These are phyloP conservation scores for Starmerella tilneyi DNA, from an alignment of 805 yeast species.

Conservation along the genomic window DNA sequence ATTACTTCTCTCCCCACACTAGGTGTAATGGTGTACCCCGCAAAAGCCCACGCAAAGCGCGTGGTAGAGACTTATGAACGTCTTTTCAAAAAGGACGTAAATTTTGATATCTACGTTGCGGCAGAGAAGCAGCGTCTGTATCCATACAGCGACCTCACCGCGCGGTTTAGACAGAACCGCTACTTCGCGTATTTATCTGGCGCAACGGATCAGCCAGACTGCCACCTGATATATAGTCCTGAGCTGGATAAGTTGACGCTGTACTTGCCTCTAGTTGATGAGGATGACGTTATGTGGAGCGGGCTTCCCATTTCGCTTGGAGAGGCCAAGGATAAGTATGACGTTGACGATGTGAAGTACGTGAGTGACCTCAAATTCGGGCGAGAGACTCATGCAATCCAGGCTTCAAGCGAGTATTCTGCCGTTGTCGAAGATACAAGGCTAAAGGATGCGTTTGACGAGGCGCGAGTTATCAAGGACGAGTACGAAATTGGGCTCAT, in stretches of 20 bases:
- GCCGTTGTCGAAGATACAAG: slow-evolving; percentile 19
- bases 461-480: slow-evolving; percentile 77
- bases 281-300: slow-evolving; percentile 93
- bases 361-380: slow-evolving; percentile 39
- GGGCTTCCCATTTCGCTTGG: slow-evolving; percentile 68
- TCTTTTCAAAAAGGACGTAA: slow-evolving; percentile 29
- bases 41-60: slow-evolving; percentile 56
- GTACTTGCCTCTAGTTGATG: slow-evolving; percentile 72
- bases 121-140: slow-evolving; percentile 37
- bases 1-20: background rate
- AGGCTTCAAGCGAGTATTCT: slow-evolving; percentile 19
- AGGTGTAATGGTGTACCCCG: slow-evolving; percentile 55
- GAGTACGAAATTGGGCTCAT: slow-evolving; percentile 64
- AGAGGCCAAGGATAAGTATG: slow-evolving; percentile 55
- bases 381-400: slow-evolving; percentile 23
- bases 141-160: slow-evolving; percentile 69
- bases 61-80: slow-evolving; percentile 28
- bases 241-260: slow-evolving; percentile 48
- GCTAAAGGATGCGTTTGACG: slow-evolving; percentile 62
- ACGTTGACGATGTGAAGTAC: slow-evolving; percentile 73
- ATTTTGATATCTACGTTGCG: slow-evolving; percentile 35
- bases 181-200: slow-evolving; percentile 85
- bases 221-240: slow-evolving; percentile 52
- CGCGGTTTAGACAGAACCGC: slow-evolving; percentile 77
- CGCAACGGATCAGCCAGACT: slow-evolving; percentile 59